Percentiles rank a stretch among this genome's conserved stretches.
phyloP scores from a whole-genome alignment of 305 asterid species.

The Plantago lanceolata region DNA sequence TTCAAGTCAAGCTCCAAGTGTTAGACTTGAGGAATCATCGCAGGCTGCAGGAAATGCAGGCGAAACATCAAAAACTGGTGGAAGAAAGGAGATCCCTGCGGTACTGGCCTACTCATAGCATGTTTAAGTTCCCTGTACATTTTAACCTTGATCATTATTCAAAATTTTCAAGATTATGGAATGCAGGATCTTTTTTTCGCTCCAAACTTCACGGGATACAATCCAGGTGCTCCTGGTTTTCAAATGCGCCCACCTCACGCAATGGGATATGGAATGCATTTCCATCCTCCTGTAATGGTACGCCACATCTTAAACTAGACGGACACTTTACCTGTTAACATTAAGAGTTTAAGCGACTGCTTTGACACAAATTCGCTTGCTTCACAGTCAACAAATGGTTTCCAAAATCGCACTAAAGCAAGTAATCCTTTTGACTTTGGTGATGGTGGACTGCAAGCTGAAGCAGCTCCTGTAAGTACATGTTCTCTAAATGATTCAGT shows the following conservation, averaged over 20 bases:
- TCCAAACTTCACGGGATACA: constrained; percentile 36
- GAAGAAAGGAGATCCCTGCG: constrained; percentile 75
- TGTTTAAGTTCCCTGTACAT: neutral
- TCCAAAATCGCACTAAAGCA: constrained; percentile 37
- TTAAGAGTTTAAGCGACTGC: neutral
- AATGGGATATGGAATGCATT: constrained; percentile 49
- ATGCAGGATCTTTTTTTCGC: constrained; percentile 73
- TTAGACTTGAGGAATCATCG: constrained; percentile 33
- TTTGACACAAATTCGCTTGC: neutral
- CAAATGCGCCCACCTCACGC: constrained; percentile 46
- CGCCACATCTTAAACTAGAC: constrained; percentile 7
- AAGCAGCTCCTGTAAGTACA: constrained; percentile 44
- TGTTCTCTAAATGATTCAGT: neutral
- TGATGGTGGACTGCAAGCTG: constrained; percentile 42
- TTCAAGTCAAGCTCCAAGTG: constrained; percentile 27
- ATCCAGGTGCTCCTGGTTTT: constrained; percentile 49
- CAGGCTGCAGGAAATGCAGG: constrained; percentile 33
- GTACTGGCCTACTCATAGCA: constrained; percentile 31
- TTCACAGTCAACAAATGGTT: constrained; percentile 40
- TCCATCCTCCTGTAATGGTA: constrained; percentile 54
- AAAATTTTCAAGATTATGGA: neutral
- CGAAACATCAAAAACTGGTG: constrained; percentile 32
- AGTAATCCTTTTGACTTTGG: constrained; percentile 68
- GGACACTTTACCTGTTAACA: neutral
- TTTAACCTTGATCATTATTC: neutral